Percentiles rank a stretch among this genome's conserved stretches.
Evolutionary conservation across 1,284 basidiomycete species (phyloP).

Genomic region (Rhodotorula mucilaginosa): DNA sequence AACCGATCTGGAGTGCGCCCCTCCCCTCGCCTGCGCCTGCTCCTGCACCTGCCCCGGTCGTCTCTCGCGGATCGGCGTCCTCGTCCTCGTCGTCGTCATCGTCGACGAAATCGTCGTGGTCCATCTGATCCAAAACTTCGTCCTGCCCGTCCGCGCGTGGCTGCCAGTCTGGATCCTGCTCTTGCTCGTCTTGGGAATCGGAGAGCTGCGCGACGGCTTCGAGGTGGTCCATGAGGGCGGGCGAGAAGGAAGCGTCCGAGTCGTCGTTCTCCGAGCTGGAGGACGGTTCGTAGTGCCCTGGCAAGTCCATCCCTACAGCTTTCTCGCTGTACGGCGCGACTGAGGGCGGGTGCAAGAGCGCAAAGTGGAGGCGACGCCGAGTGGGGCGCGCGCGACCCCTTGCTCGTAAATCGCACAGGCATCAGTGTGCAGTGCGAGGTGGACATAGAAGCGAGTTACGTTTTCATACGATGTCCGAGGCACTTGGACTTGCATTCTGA

Average conservation of each 20-base stretch:
- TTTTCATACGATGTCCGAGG: background rate
- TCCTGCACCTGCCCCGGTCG: background rate
- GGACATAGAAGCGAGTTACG: background rate
- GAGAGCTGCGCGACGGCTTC: slow-evolving; percentile 35
- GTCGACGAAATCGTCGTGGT: slow-evolving; percentile 19
- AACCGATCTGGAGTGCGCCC: slow-evolving; percentile 26
- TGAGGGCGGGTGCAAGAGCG: background rate
- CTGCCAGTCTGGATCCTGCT: slow-evolving; percentile 25
- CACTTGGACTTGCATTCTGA: background rate
- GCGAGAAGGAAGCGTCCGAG: slow-evolving; percentile 3
- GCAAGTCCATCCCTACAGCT: background rate
- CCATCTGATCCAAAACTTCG: slow-evolving; percentile 1
- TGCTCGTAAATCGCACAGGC: background rate
- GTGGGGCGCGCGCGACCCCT: background rate
- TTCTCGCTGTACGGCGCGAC: background rate
- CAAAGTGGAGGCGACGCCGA: background rate
- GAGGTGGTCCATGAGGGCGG: slow-evolving; percentile 1
- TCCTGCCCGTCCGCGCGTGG: background rate
- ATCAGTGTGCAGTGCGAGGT: background rate
- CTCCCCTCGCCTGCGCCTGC: background rate
- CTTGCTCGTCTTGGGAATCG: slow-evolving; percentile 28
- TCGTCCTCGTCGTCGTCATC: slow-evolving; percentile 5
- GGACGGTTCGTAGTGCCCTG: slow-evolving; percentile 7
- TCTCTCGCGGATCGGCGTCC: background rate
- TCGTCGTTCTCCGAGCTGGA: background rate